Evolutionary conservation across 2,329 filamentous ascomycete species (phyloP), one percentile per base, ranked within the genome.

Genomic region (Alternaria burnsii): DNA sequence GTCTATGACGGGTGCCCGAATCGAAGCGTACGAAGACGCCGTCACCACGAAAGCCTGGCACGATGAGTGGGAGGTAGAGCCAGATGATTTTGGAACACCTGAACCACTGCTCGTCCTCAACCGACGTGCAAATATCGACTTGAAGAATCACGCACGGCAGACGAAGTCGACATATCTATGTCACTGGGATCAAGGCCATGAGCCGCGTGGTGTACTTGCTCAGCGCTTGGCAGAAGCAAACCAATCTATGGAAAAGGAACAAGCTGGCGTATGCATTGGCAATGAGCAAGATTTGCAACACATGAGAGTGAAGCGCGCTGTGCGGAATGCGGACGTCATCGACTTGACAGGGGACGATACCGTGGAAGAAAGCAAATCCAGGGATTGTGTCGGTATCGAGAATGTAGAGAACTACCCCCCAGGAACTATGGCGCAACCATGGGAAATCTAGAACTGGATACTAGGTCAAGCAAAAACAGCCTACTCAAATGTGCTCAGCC

Each of bases 181-280:
- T 18, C 55, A 64, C 32, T 64, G 56, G 46, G 53, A 59, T 46
- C 42, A 32, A 8, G 22, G 52, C 43, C 43, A 62, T 28, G 52
- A 59, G 22, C 59, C 62, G 34, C 24, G 50, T 20, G 62, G 62
- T 16, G 24, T 52, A 10, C 32, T 28, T 8, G 40, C 52, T 18
- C 59, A 62, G 41, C 59, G 59, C 2, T 18, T 52, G 20, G 22
- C 11, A 54, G 30, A 42, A 44, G 18, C n/a, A 20, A 42, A 26
- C 32, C 42, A 14, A 7, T 16, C 12, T 8, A 43, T 18, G 22
- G 40, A 52, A 14, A 38, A 22, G 32, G 32, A 38, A 26, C 44
- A 24, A 9, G 14, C 12, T 5, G 11, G 14, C 14, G 9, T 14
- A 9, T 28, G 20, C 18, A 32, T 46, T 20, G 20, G 26, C 3